Base-by-base conservation (phyloP, 495 filamentous ascomycete genomes). In the Pyrenopolyporus hunteri region DNA sequence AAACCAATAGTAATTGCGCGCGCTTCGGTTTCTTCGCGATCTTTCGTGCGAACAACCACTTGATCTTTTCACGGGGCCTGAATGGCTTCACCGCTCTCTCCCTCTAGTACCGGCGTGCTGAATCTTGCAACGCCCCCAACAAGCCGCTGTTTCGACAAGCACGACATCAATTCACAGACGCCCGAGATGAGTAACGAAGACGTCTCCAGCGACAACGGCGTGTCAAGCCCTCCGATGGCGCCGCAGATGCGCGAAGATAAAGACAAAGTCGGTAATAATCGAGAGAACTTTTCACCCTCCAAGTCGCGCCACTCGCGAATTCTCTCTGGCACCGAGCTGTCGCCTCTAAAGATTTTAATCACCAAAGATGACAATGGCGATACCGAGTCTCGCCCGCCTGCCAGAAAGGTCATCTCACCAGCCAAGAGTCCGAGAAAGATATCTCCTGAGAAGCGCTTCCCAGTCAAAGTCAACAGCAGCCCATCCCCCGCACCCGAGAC, bases 361-460 rank as follows among this genome's bases (percentile, higher is more conserved):
- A 36, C 57, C 19, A 55, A 42, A 44, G 61, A 68, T 4, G 71
- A 69, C 19, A 44, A 20, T 14, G 22, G 47, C 0, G 71, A 73
- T 63, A 29, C 61, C 43, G 67, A 74, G 45, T 36, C 65, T 55
- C 68, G 56, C 26, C 42, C 68, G 2, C 37, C 63, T 8, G 49
- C 39, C 8, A 64, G 32, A 3, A 57, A 68, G 7, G 20, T 72
- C 2, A 72, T n/a, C n/a, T n/a, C 73, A 0, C 54, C 61, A 6
- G 9, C 59, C 19, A 61, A 75, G 60, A 78, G 77, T 59, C 72
- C 79, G 1, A 70, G 80, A 44, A 84, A 82, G 61, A 54, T 78
- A 39, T 74, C 69, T 0, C 80, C 80, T n/a, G 80, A 81, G 44
- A 80, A 78, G 68, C 73, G 82, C 33, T 84, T 84, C 54, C 82